These are phyloP conservation scores for Ceratocystis lukuohia DNA, from an alignment of 2,329 filamentous ascomycete species.

Conservation along the genomic window DNA sequence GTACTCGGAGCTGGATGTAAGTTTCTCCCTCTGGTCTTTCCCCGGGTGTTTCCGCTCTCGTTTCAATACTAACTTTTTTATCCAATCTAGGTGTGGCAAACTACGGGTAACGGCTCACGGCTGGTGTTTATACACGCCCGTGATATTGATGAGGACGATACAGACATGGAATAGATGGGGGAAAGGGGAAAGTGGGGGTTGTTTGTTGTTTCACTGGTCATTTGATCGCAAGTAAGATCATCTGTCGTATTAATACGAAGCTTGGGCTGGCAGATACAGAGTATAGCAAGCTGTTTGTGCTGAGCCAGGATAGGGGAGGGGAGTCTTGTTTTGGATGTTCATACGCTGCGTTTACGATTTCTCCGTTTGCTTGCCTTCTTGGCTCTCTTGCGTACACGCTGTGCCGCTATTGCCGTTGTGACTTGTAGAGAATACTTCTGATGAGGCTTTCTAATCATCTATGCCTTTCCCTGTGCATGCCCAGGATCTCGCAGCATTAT, in stretches of 20 bases:
- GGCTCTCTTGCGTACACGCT: background rate
- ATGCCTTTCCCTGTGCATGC: no score
- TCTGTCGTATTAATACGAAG: background rate
- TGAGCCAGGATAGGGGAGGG: background rate
- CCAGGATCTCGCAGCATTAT: no score
- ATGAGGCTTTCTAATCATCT: background rate
- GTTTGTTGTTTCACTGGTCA: background rate
- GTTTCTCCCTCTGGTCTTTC: constrained; percentile 29
- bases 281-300: background rate
- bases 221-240: background rate
- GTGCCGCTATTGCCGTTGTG: background rate
- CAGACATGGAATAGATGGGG: constrained; percentile 29
- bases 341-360: constrained; percentile 9
- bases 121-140: constrained; percentile 55
- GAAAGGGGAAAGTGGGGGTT: background rate
- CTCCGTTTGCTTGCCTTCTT: background rate
- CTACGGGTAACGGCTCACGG: constrained; percentile 54
- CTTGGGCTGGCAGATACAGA: background rate
- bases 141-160: constrained; percentile 35
- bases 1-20: constrained; percentile 79
- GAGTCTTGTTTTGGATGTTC: constrained; percentile 9
- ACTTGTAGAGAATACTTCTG: background rate
- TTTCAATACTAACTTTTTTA: constrained; percentile 28
- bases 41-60: background rate
- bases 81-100: constrained; percentile 57